Conservation (phyloP, 2,329 filamentous ascomycete genomes). For the Curvularia sp. region DNA sequence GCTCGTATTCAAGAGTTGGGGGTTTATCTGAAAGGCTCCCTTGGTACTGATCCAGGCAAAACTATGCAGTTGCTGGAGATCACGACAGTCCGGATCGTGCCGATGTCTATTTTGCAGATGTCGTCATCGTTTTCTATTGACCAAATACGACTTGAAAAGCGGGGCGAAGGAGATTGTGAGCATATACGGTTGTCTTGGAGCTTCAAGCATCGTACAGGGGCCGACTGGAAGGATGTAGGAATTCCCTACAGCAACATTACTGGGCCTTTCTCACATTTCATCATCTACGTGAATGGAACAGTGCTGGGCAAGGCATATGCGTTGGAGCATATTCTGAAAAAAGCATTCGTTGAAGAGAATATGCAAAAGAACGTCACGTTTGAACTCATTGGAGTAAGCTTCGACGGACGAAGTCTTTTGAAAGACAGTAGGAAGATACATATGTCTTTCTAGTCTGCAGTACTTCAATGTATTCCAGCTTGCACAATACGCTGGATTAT, state of each 20-base stretch:
- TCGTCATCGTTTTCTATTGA: slow-evolving; percentile 12
- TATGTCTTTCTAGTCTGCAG: not conserved
- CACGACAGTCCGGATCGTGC: slow-evolving; percentile 28
- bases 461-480: not conserved
- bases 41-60: slow-evolving; percentile 3
- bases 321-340: slow-evolving; percentile 32
- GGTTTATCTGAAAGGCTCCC: slow-evolving; percentile 21
- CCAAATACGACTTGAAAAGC: slow-evolving; percentile 23
- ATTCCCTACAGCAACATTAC: slow-evolving; percentile 46
- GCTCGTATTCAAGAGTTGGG: slow-evolving; percentile 38
- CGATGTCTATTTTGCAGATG: not conserved
- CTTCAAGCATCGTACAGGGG: slow-evolving; percentile 5
- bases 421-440: not conserved
- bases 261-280: slow-evolving; percentile 47
- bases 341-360: slow-evolving; percentile 17
- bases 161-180: slow-evolving; percentile 23
- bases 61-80: slow-evolving; percentile 17
- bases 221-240: not conserved
- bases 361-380: not conserved
- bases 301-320: slow-evolving; percentile 41
- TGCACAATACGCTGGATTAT: not conserved
- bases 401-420: slow-evolving; percentile 4
- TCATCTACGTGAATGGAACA: slow-evolving; percentile 31
- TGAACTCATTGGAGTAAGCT: slow-evolving; percentile 8
- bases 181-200: slow-evolving; percentile 42